These are phyloP conservation scores for Amylostereum areolatum DNA, from an alignment of 1,284 basidiomycete species.

Conservation along the genomic window DNA sequence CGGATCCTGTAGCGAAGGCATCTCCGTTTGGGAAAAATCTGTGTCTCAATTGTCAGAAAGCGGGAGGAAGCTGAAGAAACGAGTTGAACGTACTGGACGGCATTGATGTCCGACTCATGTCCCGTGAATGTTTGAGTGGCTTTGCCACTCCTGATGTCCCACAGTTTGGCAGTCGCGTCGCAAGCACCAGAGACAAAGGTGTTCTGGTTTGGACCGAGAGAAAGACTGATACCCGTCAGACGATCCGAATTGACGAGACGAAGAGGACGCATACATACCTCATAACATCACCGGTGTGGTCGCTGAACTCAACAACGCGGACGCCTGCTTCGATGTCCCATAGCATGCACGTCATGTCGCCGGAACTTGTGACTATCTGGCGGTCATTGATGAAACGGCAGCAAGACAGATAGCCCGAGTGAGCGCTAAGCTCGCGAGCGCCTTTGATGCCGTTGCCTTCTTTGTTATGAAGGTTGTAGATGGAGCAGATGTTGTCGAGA, in stretches of 20 bases:
- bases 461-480: conserved; percentile 87
- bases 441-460: conserved; percentile 70
- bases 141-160: conserved; percentile 96
- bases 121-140: conserved; percentile 98
- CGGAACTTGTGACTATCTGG: conserved; percentile 95
- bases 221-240: conserved; percentile 56
- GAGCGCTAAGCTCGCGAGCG: conserved; percentile 88
- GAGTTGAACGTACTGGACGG: conserved; percentile 76
- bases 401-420: conserved; percentile 96
- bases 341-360: conserved; percentile 99
- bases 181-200: conserved; percentile 98
- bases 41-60: conserved; percentile 9
- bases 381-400: conserved; percentile 98
- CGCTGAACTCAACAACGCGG: conserved; percentile 93
- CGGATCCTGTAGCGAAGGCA: conserved; percentile 97
- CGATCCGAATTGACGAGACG: neutral
- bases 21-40: conserved; percentile 99
- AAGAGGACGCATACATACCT: conserved; percentile 50
- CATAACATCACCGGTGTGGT: conserved; percentile 99
- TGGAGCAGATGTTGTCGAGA: conserved; percentile 98
- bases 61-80: conserved; percentile 11
- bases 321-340: conserved; percentile 99
- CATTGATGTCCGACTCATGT: conserved; percentile 99
- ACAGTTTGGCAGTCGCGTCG: conserved; percentile 96
- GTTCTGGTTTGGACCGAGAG: conserved; percentile 91